phyloP scores from a whole-genome alignment of 805 yeast species.

The Komagataella pastoris region DNA sequence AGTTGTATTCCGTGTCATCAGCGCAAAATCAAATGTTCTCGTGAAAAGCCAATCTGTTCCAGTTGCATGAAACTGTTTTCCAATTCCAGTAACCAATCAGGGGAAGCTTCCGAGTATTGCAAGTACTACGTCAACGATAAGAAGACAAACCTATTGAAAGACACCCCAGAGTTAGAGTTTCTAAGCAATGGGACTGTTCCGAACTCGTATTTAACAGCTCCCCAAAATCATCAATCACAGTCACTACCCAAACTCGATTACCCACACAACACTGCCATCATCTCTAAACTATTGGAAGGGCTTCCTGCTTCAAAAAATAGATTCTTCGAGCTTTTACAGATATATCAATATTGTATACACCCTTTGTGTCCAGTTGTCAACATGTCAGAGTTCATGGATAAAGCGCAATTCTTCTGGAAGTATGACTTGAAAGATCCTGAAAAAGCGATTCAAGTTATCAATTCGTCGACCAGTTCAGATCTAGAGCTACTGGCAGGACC shows the following conservation, averaged over 20 bases:
- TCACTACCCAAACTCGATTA: neutral
- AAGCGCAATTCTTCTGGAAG: conserved; percentile 5
- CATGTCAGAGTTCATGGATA: conserved; percentile 26
- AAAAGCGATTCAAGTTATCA: neutral
- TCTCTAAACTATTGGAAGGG: neutral
- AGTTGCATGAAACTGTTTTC: conserved; percentile 29
- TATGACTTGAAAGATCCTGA: neutral
- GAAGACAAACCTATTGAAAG: conserved; percentile 23
- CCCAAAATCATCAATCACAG: neutral
- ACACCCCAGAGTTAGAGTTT: conserved; percentile 4
- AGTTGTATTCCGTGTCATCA: conserved; percentile 54
- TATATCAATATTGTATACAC: conserved; percentile 38
- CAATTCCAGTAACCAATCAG: conserved; percentile 4
- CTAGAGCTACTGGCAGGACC: neutral
- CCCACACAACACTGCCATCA: neutral
- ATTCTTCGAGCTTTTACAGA: conserved; percentile 31
- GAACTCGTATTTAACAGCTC: neutral
- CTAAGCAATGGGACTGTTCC: neutral
- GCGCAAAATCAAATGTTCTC: conserved; percentile 54
- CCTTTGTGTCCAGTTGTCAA: conserved; percentile 43
- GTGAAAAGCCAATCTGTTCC: conserved; percentile 43
- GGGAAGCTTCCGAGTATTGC: conserved; percentile 19
- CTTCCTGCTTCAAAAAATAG: conserved; percentile 32
- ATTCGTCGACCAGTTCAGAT: neutral
- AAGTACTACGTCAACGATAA: conserved; percentile 46